Base-by-base conservation (phyloP, 345 rosid genomes). In the Durio zibethinus region DNA sequence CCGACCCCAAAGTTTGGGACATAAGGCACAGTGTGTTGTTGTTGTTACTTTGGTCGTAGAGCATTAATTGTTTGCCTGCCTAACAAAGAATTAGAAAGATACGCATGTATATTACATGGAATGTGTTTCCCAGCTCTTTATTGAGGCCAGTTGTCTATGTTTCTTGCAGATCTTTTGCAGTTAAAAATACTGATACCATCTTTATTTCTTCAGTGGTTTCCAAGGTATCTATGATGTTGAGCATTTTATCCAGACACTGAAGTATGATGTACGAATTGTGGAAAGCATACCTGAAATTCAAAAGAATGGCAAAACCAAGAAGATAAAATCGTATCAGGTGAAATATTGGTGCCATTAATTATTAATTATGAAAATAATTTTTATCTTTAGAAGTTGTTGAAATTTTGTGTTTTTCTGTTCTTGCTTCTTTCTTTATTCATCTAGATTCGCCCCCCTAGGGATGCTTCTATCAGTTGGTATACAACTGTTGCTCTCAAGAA, bases 381-480 rank as follows among this genome's bases (percentile, higher is more conserved):
- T 70, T 45, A 29, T 63, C 12, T 57, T 10, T 23, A 42, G 40
- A 76, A 75, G 7, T 63, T 70, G 23, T 60, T 75, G 23, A 61
- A 60, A 31, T 33, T n/a, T 64, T 33, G 6, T 20, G 0, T 53
- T 57, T 50, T 43, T n/a, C 56, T 7, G 62, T 64, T 69, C 21
- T 68, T 77, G 71, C 54, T 6, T 31, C 35, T 38, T 70, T 61
- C 38, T 66, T 18, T 54, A 35, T 38, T 79, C 38, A 61, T 70
- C 66, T 88, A 97, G 98, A 74, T 97, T 40, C 93, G 93, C 20
- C 97, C 98, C 54, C 92, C 93, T 75, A 85, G 99, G 83, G 98
- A 97, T 90, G 98, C 99, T 87, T 86, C 95, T 82, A 86, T 88
- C 71, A 88, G 87, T 77, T 97, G 99, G 99, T 97, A 97, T 81